These are phyloP conservation scores for Boletus patriciae DNA, from an alignment of 768 basidiomycete genomes.

Conservation along the genomic window DNA sequence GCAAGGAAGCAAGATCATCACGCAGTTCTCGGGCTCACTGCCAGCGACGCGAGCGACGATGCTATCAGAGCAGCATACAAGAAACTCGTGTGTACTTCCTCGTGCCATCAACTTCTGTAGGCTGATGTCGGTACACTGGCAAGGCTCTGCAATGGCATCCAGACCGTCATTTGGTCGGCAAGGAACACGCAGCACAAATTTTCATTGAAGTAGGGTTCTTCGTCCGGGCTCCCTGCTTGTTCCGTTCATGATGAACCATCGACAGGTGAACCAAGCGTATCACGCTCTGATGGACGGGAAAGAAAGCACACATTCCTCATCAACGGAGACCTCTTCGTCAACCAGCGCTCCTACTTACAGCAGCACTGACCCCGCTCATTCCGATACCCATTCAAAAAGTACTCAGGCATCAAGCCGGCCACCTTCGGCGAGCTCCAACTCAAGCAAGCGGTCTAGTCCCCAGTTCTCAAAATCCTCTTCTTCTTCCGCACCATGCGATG, in stretches of 20 bases:
- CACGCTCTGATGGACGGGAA: constrained; percentile 48
- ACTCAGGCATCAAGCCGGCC: constrained; percentile 31
- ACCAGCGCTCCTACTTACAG: constrained; percentile 19
- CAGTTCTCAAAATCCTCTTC: constrained; percentile 9
- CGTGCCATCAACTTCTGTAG: constrained; percentile 24
- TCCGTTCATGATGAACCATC: neutral
- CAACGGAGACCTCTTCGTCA: constrained; percentile 29
- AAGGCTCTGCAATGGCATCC: constrained; percentile 69
- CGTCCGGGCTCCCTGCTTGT: neutral
- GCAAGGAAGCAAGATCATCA: constrained; percentile 31
- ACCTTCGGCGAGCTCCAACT: constrained; percentile 33
- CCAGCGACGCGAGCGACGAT: constrained; percentile 45
- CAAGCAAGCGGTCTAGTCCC: constrained; percentile 22
- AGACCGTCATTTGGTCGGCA: constrained; percentile 55
- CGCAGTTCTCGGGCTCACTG: constrained; percentile 45
- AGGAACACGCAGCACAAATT: constrained; percentile 51
- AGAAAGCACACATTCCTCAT: constrained; percentile 32
- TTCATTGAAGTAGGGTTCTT: constrained; percentile 54
- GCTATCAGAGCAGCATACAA: constrained; percentile 63
- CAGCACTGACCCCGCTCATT: constrained; percentile 22
- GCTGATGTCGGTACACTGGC: constrained; percentile 5
- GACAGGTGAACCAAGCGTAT: constrained; percentile 58
- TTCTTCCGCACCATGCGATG: constrained; percentile 16
- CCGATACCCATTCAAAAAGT: constrained; percentile 21
- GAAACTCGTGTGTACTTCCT: constrained; percentile 47